Percentiles rank a stretch among this genome's conserved stretches.
Conservation (phyloP, 257 asterid genomes). For the Solanum arcanum region DNA sequence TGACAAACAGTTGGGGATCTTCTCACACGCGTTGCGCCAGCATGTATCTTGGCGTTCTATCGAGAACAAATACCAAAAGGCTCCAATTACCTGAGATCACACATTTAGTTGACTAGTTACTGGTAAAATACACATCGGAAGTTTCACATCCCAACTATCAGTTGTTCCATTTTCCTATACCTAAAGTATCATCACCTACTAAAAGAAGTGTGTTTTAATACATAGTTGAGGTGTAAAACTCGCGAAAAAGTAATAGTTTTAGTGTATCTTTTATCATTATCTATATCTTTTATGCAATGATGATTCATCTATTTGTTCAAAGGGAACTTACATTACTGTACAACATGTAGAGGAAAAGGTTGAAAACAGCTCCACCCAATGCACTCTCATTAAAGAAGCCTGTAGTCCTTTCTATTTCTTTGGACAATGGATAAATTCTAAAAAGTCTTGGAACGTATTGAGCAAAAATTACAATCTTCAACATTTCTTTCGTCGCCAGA, state of each 20-base stretch:
- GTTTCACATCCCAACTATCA: not conserved
- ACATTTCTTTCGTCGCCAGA: conserved; percentile 24
- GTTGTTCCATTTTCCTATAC: not conserved
- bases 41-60: conserved; percentile 45
- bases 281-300: not conserved
- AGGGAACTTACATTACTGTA: conserved; percentile 48
- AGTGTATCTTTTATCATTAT: not conserved
- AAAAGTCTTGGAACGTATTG: conserved; percentile 45
- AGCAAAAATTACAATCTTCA: conserved; percentile 21
- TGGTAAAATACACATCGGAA: not conserved
- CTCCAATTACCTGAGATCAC: conserved; percentile 28
- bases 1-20: not conserved
- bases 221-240: not conserved
- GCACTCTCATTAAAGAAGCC: conserved; percentile 46
- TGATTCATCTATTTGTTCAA: not conserved
- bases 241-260: not conserved
- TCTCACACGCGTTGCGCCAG: conserved; percentile 32
- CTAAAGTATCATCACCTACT: not conserved
- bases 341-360: conserved; percentile 50
- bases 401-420: conserved; percentile 37
- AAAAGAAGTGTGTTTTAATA: no score
- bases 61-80: conserved; percentile 53
- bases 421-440: conserved; percentile 37
- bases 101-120: not conserved
- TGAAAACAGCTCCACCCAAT: conserved; percentile 64